Conservation (phyloP, 139 green algal genomes). For the Axilococcus clingmanii region DNA sequence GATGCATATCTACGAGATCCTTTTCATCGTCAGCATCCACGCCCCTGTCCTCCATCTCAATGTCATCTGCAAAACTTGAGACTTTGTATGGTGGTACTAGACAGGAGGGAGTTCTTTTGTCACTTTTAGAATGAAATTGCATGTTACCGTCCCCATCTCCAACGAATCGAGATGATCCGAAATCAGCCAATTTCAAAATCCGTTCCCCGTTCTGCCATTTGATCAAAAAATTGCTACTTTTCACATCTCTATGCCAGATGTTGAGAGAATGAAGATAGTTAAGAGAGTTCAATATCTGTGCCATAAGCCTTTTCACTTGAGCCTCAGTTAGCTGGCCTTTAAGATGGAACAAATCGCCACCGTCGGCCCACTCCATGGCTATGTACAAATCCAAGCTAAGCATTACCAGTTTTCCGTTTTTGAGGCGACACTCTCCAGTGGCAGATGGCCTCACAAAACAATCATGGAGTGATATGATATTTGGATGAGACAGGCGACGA, state of each 20-base stretch:
- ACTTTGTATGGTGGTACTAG: neutral
- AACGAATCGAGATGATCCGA: slow-evolving; percentile 57
- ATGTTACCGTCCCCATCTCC: slow-evolving; percentile 11
- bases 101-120: neutral
- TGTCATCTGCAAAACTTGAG: neutral
- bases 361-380: slow-evolving; percentile 59
- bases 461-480: slow-evolving; percentile 67
- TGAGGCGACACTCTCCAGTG: slow-evolving; percentile 35
- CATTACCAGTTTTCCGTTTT: slow-evolving; percentile 52
- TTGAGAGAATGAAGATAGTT: slow-evolving; percentile 68
- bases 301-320: slow-evolving; percentile 55
- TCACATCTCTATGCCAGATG: slow-evolving; percentile 86
- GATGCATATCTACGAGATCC: neutral
- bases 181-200: slow-evolving; percentile 72
- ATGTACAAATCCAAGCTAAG: slow-evolving; percentile 77
- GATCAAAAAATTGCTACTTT: slow-evolving; percentile 78
- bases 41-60: neutral
- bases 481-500: slow-evolving; percentile 59
- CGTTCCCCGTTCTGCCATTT: slow-evolving; percentile 31
- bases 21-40: neutral
- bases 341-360: slow-evolving; percentile 51
- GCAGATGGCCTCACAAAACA: slow-evolving; percentile 53
- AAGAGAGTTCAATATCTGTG: slow-evolving; percentile 53
- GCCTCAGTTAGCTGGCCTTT: slow-evolving; percentile 29
- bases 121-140: neutral